Base-by-base conservation (phyloP, 139 green algal genomes). In the Penium margaritaceum region DNA sequence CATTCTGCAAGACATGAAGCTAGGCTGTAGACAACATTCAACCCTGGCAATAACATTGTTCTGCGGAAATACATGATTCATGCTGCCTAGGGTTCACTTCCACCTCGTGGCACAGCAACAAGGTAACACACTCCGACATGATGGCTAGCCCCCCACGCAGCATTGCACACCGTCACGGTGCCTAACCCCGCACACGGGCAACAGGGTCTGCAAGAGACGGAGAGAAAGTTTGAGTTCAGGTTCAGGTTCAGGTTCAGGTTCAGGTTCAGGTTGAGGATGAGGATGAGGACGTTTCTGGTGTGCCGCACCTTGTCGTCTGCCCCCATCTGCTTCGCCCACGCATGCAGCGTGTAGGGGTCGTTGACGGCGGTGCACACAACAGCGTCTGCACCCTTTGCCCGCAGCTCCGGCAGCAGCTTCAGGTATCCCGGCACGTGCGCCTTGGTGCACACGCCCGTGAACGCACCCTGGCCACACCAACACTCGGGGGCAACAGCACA, bases 401-500 rank as follows among this genome's bases (percentile, higher is more conserved):
- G 77, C 17, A 78, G 35, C 7, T 33, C 63, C 29, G 75, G 47
- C 27, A 29, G n/a, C 1, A 37, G 67, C 14, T 44, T 76, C 62
- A 78, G 9, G 63, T 78, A 78, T 24, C 71, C 43, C 15, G 71
- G 71, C 35, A 78, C 62, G 36, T 78, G 71, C 38, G 41, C 41
- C 27, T 63, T 73, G 12, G 71, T 65, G 60, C 71, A 78, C 15
- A 78, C 71, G 12, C 62, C 62, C 21, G 71, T 78, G 60, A 70
- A 78, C 34, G 71, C 71, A 41, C 71, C 71, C 66, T 74, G 47
- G 36, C 24, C 34, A 27, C 70, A 17, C 33, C 29, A 37, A 33
- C 15, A 51, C 41, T 12, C 41, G 7, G 9, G 41, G 41, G 41
- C 7, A 51, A 51, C 41, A 51, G 41, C 9, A 51, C 41, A 12